A percentile compares a stretch with the other conserved stretches of the same genome.
phyloP scores from a whole-genome alignment of 306 rosid species.

The Dryas octopetala region DNA sequence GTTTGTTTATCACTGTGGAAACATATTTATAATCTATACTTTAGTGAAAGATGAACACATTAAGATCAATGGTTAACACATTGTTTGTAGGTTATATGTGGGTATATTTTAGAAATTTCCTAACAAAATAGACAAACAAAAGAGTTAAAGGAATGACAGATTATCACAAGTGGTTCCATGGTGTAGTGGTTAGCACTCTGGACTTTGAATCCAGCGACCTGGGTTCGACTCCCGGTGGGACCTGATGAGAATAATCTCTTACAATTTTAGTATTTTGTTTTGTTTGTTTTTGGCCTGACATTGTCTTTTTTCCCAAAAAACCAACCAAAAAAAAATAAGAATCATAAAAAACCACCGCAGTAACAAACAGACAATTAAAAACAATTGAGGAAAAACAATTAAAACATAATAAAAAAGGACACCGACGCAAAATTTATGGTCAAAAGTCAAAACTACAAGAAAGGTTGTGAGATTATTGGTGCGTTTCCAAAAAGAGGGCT shows the following conservation, averaged over 20 bases:
- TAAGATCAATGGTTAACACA: too few species aligned
- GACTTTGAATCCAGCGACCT: constrained; percentile 38
- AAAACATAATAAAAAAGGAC: not conserved
- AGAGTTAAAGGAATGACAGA: not conserved
- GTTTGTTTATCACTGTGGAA: too few species aligned
- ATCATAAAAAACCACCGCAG: too few species aligned
- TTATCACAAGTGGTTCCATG: constrained; percentile 9
- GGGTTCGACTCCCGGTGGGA: constrained; percentile 39
- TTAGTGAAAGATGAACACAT: too few species aligned
- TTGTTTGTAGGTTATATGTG: too few species aligned
- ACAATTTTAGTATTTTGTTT: too few species aligned
- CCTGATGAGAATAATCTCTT: constrained; percentile 19
- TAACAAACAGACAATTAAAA: not conserved
- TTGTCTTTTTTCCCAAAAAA: too few species aligned
- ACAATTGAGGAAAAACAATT: not conserved
- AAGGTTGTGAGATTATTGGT: not conserved
- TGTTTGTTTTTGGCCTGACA: too few species aligned
- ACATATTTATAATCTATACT: too few species aligned
- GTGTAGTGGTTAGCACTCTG: constrained; percentile 41
- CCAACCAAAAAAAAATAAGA: too few species aligned
- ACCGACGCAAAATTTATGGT: not conserved
- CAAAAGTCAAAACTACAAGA: not conserved
- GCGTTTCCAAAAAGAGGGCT: not conserved
- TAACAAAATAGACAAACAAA: not conserved
- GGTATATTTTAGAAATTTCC: too few species aligned